Evolutionary conservation across 441 rosid genomes (phyloP).

Genomic region (Euphorbia celastroides): DNA sequence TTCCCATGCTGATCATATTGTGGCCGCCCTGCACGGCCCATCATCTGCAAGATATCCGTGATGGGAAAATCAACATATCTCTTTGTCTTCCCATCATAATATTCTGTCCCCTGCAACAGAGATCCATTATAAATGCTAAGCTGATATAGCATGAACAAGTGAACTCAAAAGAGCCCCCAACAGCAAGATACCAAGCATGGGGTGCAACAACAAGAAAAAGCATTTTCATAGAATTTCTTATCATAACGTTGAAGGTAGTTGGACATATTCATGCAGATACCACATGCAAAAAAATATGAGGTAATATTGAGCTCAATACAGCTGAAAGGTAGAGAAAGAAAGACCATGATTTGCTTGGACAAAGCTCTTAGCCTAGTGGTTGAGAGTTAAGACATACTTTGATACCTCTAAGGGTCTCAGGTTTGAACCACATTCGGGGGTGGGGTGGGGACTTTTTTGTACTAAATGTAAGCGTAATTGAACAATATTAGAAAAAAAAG

Average conservation of each 20-base stretch:
- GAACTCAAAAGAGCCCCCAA: background rate
- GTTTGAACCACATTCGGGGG: no score
- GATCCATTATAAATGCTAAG: conserved; percentile 4
- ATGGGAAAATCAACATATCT: conserved; percentile 98
- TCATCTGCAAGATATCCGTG: conserved; percentile 99
- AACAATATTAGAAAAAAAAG: no score
- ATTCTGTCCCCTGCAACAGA: conserved; percentile 87
- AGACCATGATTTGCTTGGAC: background rate
- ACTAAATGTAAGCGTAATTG: no score
- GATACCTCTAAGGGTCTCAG: no score
- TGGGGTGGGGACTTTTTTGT: no score
- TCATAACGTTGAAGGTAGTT: background rate
- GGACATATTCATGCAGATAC: background rate
- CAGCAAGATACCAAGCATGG: background rate
- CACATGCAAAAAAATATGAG: background rate
- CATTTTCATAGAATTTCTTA: conserved; percentile 1
- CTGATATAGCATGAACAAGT: conserved; percentile 8
- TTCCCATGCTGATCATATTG: conserved; percentile 98
- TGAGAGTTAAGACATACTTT: no score
- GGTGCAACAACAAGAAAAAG: conserved; percentile 1
- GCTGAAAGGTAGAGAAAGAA: conserved; percentile 1
- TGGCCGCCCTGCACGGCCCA: conserved; percentile 99
- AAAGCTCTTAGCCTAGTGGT: no score
- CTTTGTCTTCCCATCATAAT: conserved; percentile 91
- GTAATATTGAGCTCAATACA: background rate